Percentiles rank a stretch among this genome's conserved stretches.
Conservation (phyloP, 192 early-diverging fungal species). For the Dimargaris xerosporica region DNA sequence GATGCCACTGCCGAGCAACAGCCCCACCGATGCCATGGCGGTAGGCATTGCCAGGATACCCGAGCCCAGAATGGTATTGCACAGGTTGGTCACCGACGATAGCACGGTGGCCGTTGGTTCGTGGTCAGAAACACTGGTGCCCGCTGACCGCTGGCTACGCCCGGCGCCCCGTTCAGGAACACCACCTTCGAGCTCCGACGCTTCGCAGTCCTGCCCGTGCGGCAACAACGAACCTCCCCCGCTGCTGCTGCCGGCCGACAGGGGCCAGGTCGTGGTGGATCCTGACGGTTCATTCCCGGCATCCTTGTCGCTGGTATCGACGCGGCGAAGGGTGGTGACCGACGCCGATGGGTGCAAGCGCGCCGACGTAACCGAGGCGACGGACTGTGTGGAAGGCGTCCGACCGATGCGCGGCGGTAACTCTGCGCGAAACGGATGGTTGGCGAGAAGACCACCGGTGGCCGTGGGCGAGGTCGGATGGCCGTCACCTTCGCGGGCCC, state of each 20-base stretch:
- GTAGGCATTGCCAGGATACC: conserved; percentile 97
- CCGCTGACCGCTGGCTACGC: not conserved
- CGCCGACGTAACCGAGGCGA: not conserved
- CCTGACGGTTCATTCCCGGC: too few relatives aligned
- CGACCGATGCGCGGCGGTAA: not conserved
- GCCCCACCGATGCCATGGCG: conserved; percentile 70
- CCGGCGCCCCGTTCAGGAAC: not conserved
- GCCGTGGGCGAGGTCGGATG: not conserved
- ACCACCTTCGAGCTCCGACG: not conserved
- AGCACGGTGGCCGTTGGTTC: conserved; percentile 44
- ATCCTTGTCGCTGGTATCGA: not conserved
- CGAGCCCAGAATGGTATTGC: conserved; percentile 92
- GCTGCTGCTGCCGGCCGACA: not conserved
- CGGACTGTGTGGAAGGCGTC: not conserved
- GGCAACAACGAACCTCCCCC: not conserved
- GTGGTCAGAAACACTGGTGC: not conserved
- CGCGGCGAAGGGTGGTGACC: not conserved
- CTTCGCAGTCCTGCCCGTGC: not conserved
- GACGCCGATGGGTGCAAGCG: not conserved
- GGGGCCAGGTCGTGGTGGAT: too few relatives aligned
- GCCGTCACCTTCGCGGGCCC: not conserved
- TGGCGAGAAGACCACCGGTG: not conserved
- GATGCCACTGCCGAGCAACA: conserved; percentile 65
- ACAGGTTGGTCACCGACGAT: conserved; percentile 66
- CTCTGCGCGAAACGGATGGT: not conserved